Evolutionary conservation across 768 basidiomycete species (phyloP), one percentile per base, ranked within the genome.

Genomic region (Russula vinacea): DNA sequence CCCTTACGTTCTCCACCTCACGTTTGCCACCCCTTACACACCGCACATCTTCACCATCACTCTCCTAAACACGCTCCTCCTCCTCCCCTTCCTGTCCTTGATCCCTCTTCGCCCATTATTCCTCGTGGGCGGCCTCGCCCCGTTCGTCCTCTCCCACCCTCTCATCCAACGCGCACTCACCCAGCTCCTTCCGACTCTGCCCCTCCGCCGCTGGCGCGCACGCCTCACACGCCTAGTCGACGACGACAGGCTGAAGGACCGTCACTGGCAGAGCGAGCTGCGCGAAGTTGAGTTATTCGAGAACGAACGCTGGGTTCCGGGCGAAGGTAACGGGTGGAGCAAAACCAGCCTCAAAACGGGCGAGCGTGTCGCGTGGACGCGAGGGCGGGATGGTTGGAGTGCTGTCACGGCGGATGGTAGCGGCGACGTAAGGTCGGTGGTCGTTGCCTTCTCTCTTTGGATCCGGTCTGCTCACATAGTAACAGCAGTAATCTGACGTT

Each of bases 401-500:
- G 84, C 81, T 0, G 78, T 85, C 32, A 74, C 75, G 8, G 74
- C 72, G 11, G 76, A 77, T 37, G 78, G 76, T 0, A 73, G 75
- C 35, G 83, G 83, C 0, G 80, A 83, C 68, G 84, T 89, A 62
- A 89, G 87, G 89, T 90, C 70, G 71, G 83, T 76, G 14, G 65
- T 50, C 62, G 44, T 7, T 59, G 53, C 68, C 68, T 52, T 53
- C 17, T 44, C 40, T 19, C 17, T 22, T 44, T 16, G 54, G 33
- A 9, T 13, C 13, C 40, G 29, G 52, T 57, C 32, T 39, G 56
- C 69, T 71, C 37, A 68, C 37, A 26, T 42, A 39, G 56, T 62
- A 65, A 73, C 74, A 89, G 86, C 78, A 92, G 90, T 74, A 89
- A 89, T 78, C 79, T 92, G 60, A 90, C 88, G 2, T 91, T 92